Base-by-base conservation (phyloP, 2,329 filamentous ascomycete species). In the Emmonsiellopsis sp. region DNA sequence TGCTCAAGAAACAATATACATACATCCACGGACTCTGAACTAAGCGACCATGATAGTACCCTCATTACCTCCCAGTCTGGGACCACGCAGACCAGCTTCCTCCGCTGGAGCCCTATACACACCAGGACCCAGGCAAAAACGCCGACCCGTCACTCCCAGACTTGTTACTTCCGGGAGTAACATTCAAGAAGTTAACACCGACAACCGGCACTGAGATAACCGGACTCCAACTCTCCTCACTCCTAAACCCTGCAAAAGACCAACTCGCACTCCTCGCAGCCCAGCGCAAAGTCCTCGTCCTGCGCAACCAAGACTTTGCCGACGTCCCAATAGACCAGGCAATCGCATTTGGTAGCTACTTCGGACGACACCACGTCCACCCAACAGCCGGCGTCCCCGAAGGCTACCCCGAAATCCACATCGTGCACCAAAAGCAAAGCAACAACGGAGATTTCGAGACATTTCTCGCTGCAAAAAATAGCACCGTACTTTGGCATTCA, bases 401-500 rank as follows among this genome's bases (percentile, higher is more conserved):
- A 57, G 86, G 85, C 3, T 79, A 83, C 65, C 87, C 87, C 0
- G 83, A 90, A 66, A 71, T 93, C n/a, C 87, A 92, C 63, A 79
- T 93, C 2, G 87, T 92, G 1, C 87, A 92, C 70, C 81, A 87
- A 39, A 82, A 82, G 17, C 84, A 81, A 49, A 73, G 81, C 55
- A 84, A 87, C 60, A 81, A 77, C 6, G 78, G 75, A 2, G 78
- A 76, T 17, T 71, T 79, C 17, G 74, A 64, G 6, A 68, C 79
- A 48, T 87, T 86, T 68, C 84, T 89, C 60, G 72, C 78, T 52
- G 80, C 81, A 45, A 79, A 86, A 17, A 91, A 87, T 3, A 92
- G 85, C 70, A 87, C 85, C 1, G 83, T 94, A 1, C 88, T 87
- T 6, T 95, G 89, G 89, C 90, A 95, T 72, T 87, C 84, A 0